A percentile compares a stretch with the other conserved stretches of the same genome.
Conservation (phyloP, 2,329 filamentous ascomycete species). For the Septoria petroselini region DNA sequence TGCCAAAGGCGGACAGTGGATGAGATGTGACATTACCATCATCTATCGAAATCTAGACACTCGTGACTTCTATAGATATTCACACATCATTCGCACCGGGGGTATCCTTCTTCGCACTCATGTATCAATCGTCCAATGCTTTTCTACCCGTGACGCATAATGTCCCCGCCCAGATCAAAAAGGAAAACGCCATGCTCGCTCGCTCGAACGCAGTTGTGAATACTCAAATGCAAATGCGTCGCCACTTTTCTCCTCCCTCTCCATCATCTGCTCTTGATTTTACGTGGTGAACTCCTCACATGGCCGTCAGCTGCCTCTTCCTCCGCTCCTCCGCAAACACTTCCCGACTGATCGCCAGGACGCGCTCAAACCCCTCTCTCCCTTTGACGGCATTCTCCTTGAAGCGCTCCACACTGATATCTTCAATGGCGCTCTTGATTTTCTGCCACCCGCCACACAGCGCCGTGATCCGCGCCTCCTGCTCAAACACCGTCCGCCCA, state of each 20-base stretch:
- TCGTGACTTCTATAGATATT: background rate
- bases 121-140: background rate
- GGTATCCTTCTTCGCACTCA: background rate
- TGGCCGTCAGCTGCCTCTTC: conserved; percentile 39
- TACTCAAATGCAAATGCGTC: background rate
- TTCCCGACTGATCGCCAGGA: conserved; percentile 86
- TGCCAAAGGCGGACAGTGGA: no score
- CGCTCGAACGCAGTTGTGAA: conserved; percentile 9
- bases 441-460: conserved; percentile 96
- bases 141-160: background rate
- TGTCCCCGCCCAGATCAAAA: no score
- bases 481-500: conserved; percentile 71
- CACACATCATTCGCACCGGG: background rate
- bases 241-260: background rate
- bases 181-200: conserved; percentile 3
- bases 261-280: background rate
- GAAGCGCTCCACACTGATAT: conserved; percentile 83
- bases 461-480: conserved; percentile 89
- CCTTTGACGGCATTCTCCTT: conserved; percentile 87
- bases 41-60: background rate
- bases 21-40: background rate
- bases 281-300: conserved; percentile 7
- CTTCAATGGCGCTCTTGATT: conserved; percentile 94
- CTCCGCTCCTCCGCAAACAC: conserved; percentile 89
- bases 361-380: conserved; percentile 89